Evolutionary conservation across 139 green algal genomes (phyloP), one percentile per base, ranked within the genome.

Genomic region (Astrephomene gubernaculifera): DNA sequence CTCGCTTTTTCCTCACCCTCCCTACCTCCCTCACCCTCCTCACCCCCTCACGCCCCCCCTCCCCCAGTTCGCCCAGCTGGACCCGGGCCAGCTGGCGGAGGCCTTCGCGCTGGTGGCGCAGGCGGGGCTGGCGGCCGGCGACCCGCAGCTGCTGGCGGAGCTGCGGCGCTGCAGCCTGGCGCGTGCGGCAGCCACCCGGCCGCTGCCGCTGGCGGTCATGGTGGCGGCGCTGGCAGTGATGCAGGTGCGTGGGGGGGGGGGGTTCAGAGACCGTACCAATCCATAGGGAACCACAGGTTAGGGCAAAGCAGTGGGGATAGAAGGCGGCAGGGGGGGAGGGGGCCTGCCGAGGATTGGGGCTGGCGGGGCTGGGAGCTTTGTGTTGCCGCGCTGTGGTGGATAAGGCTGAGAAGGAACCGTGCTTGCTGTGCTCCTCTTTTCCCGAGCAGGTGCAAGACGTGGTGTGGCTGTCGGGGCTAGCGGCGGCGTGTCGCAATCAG

Each of bases 171-270:
- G 39, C 41, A 41, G 41, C 4, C 19, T 83, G 39, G 60, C 60
- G 17, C 60, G 76, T 7, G 61, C 43, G n/a, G 60, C 29, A 12
- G 41, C 60, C 4, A 1, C 35, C 8, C 60, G 76, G 60, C 76
- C 76, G 76, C 76, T 73, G 60, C 60, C 76, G 31, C 76, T 83
- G 76, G 38, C 76, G 39, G 60, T 83, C n/a, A 72, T 83, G 76
- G 76, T 70, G 76, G 76, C 76, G 21, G 45, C 76, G 6, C 31
- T 83, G 60, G 76, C 76, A 22, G 38, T 73, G 4, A 57, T 83
- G 76, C 54, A 57, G 74, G 74, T 82, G 53, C 21, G 73, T 21
- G 27, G 49, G 71, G 27, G 17, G 33, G 71, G 65, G 65, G 12
- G 12, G n/a, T n/a, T n/a, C n/a, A n/a, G n/a, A n/a, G n/a, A n/a